Evolutionary conservation across 495 filamentous ascomycete genomes (phyloP), one percentile per base, ranked within the genome.

Genomic region (Neurospora sp.): DNA sequence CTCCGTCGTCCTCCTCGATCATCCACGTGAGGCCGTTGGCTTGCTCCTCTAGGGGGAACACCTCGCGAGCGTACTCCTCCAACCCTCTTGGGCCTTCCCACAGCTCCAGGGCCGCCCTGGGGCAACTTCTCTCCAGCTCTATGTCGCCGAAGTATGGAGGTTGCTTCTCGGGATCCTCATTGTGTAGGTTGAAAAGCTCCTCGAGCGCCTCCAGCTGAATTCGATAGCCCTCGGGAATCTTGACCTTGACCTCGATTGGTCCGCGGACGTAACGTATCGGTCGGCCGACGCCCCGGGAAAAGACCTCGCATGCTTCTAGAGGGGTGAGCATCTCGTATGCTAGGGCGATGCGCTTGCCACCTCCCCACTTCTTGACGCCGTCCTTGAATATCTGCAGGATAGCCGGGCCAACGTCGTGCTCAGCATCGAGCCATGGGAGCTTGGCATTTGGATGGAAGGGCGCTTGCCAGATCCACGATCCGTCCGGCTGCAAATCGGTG

Each of bases 361-460:
- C 90, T 88, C 92, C 92, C 96, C 96, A 99, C 79, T 92, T 94
- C 77, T 86, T 86, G 2, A 90, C 85, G 3, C 96, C 96, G 77
- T 98, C 94, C 80, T 97, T 99, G 86, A 98, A 92, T 73, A 99
- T 91, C 81, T 98, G 96, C 18, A 97, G 85, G 18, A 99, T 89
- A 0, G 96, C 91, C n/a, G 96, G 93, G 4, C 96, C 96, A 7
- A 98, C 91, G 74, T 99, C 96, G 78, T 99, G 96, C 80, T 99
- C 96, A 12, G 94, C 94, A 76, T 99, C 96, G 18, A 99, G 86
- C 93, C 95, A 99, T n/a, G 96, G 96, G 37, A 99, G 85, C 20
- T 91, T 90, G 39, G 90, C 90, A 73, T 97, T 88, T 5, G 93
- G 91, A 74, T 97, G 92, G 80, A 99, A 99, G 1, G 96, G 96